These are phyloP conservation scores for Chrysosporium queenslandicum DNA, from an alignment of 2,329 filamentous ascomycete species.

Conservation along the genomic window DNA sequence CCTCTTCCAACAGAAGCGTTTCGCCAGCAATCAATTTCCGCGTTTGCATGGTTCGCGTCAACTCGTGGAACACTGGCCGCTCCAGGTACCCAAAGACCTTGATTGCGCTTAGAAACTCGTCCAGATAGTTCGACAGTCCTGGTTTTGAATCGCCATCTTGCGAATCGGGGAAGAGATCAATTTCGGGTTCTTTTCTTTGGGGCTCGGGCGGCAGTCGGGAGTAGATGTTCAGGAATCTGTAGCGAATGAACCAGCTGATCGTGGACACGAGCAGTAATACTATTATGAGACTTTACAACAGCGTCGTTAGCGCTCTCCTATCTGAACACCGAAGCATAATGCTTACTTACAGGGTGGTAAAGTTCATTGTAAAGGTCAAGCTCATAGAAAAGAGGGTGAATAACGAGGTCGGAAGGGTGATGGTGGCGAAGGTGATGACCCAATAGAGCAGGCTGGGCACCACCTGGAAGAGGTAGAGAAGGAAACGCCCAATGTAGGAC, in stretches of 20 bases:
- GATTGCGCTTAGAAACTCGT: conserved; percentile 96
- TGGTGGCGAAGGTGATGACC: conserved; percentile 72
- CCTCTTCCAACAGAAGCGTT: conserved; percentile 88
- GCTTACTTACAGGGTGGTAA: conserved; percentile 82
- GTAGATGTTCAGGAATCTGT: conserved; percentile 96
- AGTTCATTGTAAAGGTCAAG: conserved; percentile 96
- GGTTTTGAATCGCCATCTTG: conserved; percentile 84
- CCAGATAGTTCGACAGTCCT: conserved; percentile 87
- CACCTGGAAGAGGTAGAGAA: conserved; percentile 43
- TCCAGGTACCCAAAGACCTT: conserved; percentile 98
- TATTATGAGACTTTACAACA: conserved; percentile 56
- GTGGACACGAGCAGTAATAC: conserved; percentile 67
- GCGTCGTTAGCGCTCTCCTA: not conserved
- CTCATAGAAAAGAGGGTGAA: conserved; percentile 87
- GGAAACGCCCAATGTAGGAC: conserved; percentile 15
- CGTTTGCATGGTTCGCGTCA: conserved; percentile 97
- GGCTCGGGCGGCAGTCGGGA: conserved; percentile 85
- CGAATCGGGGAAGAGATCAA: conserved; percentile 88
- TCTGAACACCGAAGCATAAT: too few relatives aligned
- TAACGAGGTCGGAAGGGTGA: conserved; percentile 78
- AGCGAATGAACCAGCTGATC: conserved; percentile 85
- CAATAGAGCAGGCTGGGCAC: conserved; percentile 60
- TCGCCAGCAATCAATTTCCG: conserved; percentile 92
- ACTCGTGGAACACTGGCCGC: conserved; percentile 90
- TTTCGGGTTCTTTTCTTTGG: conserved; percentile 86